phyloP scores from a whole-genome alignment of 2,329 filamentous ascomycete species.

The Apiospora rasikravindrae region DNA sequence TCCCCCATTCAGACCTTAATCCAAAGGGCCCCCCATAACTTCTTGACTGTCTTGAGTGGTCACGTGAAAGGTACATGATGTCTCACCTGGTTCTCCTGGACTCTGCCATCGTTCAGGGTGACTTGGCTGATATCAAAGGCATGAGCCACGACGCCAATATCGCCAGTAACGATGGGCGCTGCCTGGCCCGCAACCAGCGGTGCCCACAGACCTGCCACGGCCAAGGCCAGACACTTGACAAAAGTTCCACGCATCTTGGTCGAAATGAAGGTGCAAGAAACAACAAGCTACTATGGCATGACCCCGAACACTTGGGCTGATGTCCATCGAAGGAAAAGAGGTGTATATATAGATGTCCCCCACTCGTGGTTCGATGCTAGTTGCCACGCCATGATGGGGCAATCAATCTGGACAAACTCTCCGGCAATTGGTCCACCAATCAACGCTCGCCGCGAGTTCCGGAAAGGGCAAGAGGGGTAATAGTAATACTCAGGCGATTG shows the following conservation, averaged over 20 bases:
- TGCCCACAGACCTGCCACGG: background rate
- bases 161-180: conserved; percentile 33
- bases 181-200: conserved; percentile 28
- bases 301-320: background rate
- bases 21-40: too few relatives aligned
- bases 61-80: too few relatives aligned
- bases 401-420: background rate
- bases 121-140: conserved; percentile 48
- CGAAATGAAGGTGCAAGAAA: background rate
- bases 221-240: background rate
- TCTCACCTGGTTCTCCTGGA: conserved; percentile 41
- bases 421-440: background rate
- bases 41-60: too few relatives aligned
- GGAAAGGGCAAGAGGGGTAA: background rate
- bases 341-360: background rate
- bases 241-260: background rate
- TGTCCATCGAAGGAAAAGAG: background rate
- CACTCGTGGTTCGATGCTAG: background rate
- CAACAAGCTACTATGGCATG: background rate
- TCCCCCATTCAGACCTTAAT: too few relatives aligned
- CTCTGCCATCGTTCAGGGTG: conserved; percentile 45
- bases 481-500: background rate
- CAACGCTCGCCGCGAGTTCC: background rate
- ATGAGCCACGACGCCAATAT: conserved; percentile 42
- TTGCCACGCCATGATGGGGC: background rate